Conservation (phyloP, 345 rosid species). For the Ceriops tagal region DNA sequence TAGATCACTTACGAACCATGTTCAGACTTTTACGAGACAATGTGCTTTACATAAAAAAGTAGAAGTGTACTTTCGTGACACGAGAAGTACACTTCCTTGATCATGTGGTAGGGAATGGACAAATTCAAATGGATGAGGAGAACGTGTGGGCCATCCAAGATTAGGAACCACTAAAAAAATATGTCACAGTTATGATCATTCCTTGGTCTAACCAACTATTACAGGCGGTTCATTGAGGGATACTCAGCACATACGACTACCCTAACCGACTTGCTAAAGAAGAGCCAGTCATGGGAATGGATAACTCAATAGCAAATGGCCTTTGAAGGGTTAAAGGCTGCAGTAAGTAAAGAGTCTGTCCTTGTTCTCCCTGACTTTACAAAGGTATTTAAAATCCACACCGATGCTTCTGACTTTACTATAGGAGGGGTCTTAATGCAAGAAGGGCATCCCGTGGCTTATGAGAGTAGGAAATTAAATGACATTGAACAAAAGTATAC, state of each 20-base stretch:
- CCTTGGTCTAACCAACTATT: background rate
- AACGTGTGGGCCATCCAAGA: no score
- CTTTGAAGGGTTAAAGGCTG: background rate
- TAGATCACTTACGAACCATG: background rate
- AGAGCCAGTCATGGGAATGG: background rate
- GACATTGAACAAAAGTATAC: no score
- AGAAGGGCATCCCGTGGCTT: background rate
- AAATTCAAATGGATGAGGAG: no score
- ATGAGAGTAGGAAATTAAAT: no score
- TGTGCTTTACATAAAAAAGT: no score
- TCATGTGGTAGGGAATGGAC: no score
- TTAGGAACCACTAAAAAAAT: no score
- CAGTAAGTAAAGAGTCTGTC: background rate
- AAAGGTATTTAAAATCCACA: background rate
- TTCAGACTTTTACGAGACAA: background rate
- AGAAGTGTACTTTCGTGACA: no score
- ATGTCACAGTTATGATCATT: no score
- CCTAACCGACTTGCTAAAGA: background rate
- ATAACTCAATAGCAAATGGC: background rate
- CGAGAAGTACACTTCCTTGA: no score
- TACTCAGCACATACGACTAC: background rate
- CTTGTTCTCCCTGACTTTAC: no score
- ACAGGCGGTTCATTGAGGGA: background rate
- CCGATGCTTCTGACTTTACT: background rate
- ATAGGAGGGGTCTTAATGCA: background rate